Percentiles rank a stretch among this genome's conserved stretches.
These are phyloP conservation scores for Scalesia atractyloides DNA, from an alignment of 129 eudicot species.

Conservation along the genomic window DNA sequence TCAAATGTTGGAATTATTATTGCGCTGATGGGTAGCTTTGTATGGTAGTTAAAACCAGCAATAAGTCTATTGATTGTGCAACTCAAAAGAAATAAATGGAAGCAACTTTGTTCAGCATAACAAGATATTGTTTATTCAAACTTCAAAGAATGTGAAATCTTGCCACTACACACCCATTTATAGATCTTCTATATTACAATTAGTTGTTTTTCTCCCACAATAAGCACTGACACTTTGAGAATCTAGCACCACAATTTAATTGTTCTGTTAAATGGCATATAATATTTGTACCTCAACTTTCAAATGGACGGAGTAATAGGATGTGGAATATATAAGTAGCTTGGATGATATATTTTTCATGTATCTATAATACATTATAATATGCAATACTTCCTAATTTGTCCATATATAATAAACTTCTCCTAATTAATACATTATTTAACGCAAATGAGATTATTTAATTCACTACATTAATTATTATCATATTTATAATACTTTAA, in stretches of 20 bases:
- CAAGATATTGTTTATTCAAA: background rate
- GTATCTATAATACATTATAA: background rate
- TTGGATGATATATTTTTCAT: background rate
- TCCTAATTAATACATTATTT: no score
- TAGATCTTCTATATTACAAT: conserved; percentile 1
- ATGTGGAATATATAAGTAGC: background rate
- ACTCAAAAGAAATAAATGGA: background rate
- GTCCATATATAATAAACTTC: no score
- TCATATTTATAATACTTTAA: no score
- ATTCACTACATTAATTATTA: no score
- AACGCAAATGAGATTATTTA: no score
- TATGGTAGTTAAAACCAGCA: background rate
- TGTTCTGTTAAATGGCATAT: conserved; percentile 2
- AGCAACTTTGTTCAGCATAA: background rate
- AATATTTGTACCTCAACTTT: background rate
- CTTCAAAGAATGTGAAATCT: background rate
- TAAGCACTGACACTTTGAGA: background rate
- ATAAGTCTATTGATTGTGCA: background rate
- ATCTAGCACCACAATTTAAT: background rate
- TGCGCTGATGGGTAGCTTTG: background rate
- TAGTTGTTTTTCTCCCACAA: background rate
- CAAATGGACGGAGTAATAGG: conserved; percentile 5
- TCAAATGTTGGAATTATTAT: conserved; percentile 4
- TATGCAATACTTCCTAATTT: no score
- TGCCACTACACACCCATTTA: conserved; percentile 2